Percentiles rank a stretch among this genome's conserved stretches.
Evolutionary conservation across 2,329 filamentous ascomycete genomes (phyloP).

Genomic region (Monilinia laxa): DNA sequence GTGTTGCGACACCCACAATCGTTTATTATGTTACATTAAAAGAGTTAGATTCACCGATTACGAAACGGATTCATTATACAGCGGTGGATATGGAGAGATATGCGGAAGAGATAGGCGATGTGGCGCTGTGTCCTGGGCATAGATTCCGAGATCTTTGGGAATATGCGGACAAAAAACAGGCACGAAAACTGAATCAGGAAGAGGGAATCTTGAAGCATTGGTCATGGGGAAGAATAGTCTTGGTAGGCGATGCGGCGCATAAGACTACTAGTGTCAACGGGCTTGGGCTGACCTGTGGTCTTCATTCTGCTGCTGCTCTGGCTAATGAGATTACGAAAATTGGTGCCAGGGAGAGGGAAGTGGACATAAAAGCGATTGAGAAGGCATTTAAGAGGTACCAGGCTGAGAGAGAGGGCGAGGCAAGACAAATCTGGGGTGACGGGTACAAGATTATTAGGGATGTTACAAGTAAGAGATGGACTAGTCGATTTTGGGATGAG

Average conservation of each 20-base stretch:
- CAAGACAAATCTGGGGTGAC: no score
- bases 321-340: not conserved
- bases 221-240: constrained; percentile 14
- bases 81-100: not conserved
- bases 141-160: constrained; percentile 4
- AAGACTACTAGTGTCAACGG: constrained; percentile 7
- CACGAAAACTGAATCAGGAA: constrained; percentile 14
- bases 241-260: constrained; percentile 22
- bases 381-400: no score
- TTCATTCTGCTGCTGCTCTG: constrained; percentile 1
- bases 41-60: not conserved
- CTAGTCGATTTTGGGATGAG: no score
- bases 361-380: no score
- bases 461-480: no score
- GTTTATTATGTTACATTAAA: not conserved
- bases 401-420: no score
- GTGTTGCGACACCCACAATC: not conserved
- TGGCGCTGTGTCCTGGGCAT: not conserved
- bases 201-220: constrained; percentile 11
- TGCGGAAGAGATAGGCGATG: not conserved
- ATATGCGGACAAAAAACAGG: not conserved
- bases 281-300: not conserved
- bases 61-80: not conserved
- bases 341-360: no score
- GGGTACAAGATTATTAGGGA: no score